Base-by-base conservation (phyloP, 2,329 filamentous ascomycete genomes). In the Lasiodiplodia theobromae region DNA sequence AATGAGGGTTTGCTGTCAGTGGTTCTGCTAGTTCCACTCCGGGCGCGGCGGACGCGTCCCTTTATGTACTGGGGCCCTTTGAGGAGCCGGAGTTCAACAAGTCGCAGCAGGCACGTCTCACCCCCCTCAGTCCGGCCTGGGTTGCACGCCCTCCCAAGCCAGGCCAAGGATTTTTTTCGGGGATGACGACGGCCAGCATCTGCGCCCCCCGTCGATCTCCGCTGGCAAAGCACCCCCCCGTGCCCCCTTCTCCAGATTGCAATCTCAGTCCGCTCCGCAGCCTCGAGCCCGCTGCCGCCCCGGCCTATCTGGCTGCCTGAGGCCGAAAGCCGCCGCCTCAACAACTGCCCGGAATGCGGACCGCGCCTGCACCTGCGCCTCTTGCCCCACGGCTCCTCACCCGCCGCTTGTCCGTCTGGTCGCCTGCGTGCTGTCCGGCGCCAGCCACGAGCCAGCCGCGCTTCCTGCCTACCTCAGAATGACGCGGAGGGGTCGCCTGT, bases 1-100 rank as follows among this genome's bases (percentile, higher is more conserved):
- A 51, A 63, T 47, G 58, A 63, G 16, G 40, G n/a, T 25, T 53
- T 28, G 38, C 37, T 40, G 38, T 49, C n/a, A 23, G 37, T 58
- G 28, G 54, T 31, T 28, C 25, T 49, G 44, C 51, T 25, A 21
- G 40, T 40, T 34, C 58, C 40, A 34, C 58, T 25, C 23, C 11
- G 14, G 38, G 58, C 40, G 31, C 23, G 58, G 25, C 57, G 58
- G 58, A 44, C 8, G 25, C 58, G 40, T 60, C 40, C 62, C 40
- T 54, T 65, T 65, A 60, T 65, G 23, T 54, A 21, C n/a, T 12
- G 18, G 10, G 25, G 16, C 40, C 37, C 40, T 49, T 51, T 49
- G 58, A 63, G 58, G 58, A 63, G 58, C 62, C 62, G 62, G 62
- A 53, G 62, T 65, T 65, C 62, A 65, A 65, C 62, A 54, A 65